Conservation (phyloP, 805 yeast species). For the Saccharomycopsis fibuligera region DNA sequence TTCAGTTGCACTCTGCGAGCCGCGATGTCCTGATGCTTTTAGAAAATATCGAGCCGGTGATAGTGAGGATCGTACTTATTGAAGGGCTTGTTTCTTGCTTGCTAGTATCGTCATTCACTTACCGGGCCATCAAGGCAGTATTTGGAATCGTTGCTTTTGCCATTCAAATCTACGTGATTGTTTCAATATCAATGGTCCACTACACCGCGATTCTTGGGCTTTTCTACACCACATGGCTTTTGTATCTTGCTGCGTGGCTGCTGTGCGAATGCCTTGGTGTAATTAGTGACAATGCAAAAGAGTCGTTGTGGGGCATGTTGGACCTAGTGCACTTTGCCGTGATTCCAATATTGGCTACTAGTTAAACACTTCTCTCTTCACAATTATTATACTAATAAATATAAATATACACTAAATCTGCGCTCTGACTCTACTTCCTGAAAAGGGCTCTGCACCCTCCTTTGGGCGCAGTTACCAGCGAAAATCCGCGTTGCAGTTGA, state of each 20-base stretch:
- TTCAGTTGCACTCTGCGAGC: background rate
- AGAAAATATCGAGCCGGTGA: conserved; percentile 1
- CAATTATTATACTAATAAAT: background rate
- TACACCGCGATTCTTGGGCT: background rate
- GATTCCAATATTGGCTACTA: background rate
- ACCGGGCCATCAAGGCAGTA: conserved; percentile 6
- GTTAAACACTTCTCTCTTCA: background rate
- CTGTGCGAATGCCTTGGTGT: conserved; percentile 8
- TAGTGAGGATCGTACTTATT: conserved; percentile 4
- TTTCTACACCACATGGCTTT: conserved; percentile 10
- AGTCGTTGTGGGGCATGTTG: conserved; percentile 10
- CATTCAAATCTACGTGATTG: conserved; percentile 10
- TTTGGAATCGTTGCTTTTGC: conserved; percentile 6
- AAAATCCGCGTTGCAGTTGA: background rate
- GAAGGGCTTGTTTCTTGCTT: conserved; percentile 17
- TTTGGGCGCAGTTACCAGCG: background rate
- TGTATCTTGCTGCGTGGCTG: conserved; percentile 9
- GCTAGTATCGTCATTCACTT: conserved; percentile 15
- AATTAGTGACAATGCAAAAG: conserved; percentile 11
- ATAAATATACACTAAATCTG: background rate
- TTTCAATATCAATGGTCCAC: background rate
- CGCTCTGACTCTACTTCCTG: background rate
- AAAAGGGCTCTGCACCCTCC: background rate
- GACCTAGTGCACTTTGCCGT: conserved; percentile 16
- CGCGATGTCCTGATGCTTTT: conserved; percentile 2